Conservation (phyloP, 208 protist species). For the Crithidia bombi region DNA sequence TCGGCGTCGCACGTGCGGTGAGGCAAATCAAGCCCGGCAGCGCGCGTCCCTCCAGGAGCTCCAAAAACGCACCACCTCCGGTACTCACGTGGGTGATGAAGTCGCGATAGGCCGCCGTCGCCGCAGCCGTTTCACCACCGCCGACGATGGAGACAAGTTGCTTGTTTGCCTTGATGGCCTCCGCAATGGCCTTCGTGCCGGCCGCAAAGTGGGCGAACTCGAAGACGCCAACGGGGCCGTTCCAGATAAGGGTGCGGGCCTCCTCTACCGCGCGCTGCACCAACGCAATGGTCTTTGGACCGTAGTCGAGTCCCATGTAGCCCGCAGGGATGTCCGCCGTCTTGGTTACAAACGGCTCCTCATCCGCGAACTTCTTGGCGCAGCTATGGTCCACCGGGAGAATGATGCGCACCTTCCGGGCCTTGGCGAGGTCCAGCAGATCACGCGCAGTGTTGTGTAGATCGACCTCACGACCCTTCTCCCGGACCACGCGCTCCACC, state of each 20-base stretch:
- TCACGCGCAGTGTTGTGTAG: slow-evolving; percentile 74
- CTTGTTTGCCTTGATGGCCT: slow-evolving; percentile 76
- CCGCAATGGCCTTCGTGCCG: slow-evolving; percentile 84
- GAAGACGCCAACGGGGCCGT: slow-evolving; percentile 98
- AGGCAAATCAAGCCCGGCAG: slow-evolving; percentile 95
- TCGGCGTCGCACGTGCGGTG: slow-evolving; percentile 76
- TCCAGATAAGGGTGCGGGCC: slow-evolving; percentile 97
- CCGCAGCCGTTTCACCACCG: slow-evolving; percentile 98
- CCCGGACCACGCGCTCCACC: slow-evolving; percentile 91
- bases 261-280: slow-evolving; percentile 74
- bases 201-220: slow-evolving; percentile 96
- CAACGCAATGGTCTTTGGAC: slow-evolving; percentile 90
- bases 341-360: slow-evolving; percentile 75
- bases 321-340: slow-evolving; percentile 78
- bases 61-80: slow-evolving; percentile 99
- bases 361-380: slow-evolving; percentile 93
- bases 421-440: slow-evolving; percentile 86
- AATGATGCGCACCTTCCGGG: slow-evolving; percentile 95
- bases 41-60: slow-evolving; percentile 98
- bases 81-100: slow-evolving; percentile 98
- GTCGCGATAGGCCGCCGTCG: slow-evolving; percentile 82
- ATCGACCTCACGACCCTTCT: slow-evolving; percentile 87
- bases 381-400: slow-evolving; percentile 98
- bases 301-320: slow-evolving; percentile 97
- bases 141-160: slow-evolving; percentile 93